Evolutionary conservation across 1,284 basidiomycete species (phyloP).

Genomic region (Entoloma clypeatum): DNA sequence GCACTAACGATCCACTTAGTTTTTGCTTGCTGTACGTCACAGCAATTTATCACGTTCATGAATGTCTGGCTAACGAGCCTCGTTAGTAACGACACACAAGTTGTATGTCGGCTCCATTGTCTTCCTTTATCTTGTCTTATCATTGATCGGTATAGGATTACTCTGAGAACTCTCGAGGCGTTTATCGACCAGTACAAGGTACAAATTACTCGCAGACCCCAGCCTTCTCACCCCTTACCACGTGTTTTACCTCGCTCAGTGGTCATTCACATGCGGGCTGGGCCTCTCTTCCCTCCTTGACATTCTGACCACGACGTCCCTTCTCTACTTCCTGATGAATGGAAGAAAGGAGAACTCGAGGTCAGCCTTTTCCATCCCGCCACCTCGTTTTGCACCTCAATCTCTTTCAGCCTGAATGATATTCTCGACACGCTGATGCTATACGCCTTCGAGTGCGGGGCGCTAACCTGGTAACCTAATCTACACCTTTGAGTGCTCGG

Average conservation of each 20-base stretch:
- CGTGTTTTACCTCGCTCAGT: conserved; percentile 27
- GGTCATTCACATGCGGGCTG: conserved; percentile 41
- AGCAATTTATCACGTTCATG: not conserved
- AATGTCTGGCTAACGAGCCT: not conserved
- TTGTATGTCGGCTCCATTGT: conserved; percentile 19
- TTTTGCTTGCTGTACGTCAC: conserved; percentile 24
- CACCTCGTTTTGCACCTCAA: not conserved
- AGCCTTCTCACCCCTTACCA: not conserved
- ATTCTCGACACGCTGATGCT: conserved; percentile 22
- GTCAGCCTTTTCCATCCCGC: not conserved
- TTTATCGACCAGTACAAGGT: conserved; percentile 30
- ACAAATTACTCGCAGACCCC: conserved; percentile 1
- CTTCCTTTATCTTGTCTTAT: not conserved
- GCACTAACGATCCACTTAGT: conserved; percentile 11
- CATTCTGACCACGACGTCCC: conserved; percentile 20
- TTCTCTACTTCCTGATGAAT: conserved; percentile 19
- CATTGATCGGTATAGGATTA: conserved; percentile 25
- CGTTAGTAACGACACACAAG: conserved; percentile 28
- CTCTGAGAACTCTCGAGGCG: conserved; percentile 23
- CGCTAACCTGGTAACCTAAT: conserved; percentile 15
- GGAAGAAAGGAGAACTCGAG: conserved; percentile 18
- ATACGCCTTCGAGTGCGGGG: conserved; percentile 24
- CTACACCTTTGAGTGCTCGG: not conserved
- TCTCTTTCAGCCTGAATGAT: conserved; percentile 13
- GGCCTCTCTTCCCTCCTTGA: conserved; percentile 21